A percentile compares a stretch with the other conserved stretches of the same genome.
Conservation (phyloP, 1,284 basidiomycete species). For the Lentinus polychrous region DNA sequence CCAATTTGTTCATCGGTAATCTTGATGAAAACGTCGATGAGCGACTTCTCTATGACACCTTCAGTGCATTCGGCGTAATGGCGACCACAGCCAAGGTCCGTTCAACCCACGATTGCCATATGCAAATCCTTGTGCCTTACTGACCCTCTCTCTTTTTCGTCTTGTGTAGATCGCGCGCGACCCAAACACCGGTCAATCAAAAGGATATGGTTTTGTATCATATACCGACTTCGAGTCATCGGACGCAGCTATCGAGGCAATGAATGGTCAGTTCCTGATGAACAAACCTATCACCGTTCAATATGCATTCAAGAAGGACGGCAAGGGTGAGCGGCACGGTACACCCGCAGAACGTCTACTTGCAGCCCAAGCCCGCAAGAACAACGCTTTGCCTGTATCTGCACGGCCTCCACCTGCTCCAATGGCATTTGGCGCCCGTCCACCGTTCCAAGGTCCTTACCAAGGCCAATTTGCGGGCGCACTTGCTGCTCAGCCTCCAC, state of each 20-base stretch:
- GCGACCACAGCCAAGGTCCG: conserved; percentile 90
- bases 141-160: conserved; percentile 8
- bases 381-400: conserved; percentile 77
- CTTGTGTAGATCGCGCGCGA: conserved; percentile 79
- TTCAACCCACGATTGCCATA: conserved; percentile 12
- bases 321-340: conserved; percentile 95
- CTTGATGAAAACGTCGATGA: conserved; percentile 94
- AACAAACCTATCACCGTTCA: conserved; percentile 96
- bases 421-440: conserved; percentile 57
- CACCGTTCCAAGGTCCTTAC: conserved; percentile 63
- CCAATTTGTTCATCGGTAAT: conserved; percentile 95
- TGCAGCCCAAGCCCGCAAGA: conserved; percentile 92
- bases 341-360: conserved; percentile 92
- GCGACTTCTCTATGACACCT: conserved; percentile 88
- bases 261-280: conserved; percentile 97
- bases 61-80: conserved; percentile 90
- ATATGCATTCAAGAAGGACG: conserved; percentile 99
- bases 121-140: conserved; percentile 4
- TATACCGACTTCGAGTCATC: conserved; percentile 97
- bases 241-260: conserved; percentile 92
- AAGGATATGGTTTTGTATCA: conserved; percentile 95
- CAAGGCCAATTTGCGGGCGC: conserved; percentile 87
- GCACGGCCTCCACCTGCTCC: conserved; percentile 65
- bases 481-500: conserved; percentile 61
- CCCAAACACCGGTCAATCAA: conserved; percentile 76